Evolutionary conservation across 1,284 basidiomycete genomes (phyloP).

Genomic region (Tetrapyrgos nigripes): DNA sequence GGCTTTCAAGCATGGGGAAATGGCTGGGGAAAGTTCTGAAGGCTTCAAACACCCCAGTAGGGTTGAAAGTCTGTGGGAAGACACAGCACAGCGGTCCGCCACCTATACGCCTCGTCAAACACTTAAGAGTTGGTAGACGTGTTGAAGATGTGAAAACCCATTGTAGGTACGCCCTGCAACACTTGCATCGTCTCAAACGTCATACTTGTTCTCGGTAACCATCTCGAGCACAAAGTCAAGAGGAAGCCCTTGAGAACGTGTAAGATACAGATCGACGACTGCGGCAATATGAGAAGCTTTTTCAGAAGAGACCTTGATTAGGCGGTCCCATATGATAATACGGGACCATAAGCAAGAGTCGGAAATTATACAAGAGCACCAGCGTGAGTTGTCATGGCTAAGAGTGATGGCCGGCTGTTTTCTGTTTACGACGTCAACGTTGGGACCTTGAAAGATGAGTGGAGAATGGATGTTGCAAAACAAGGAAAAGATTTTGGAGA

Average conservation of each 20-base stretch:
- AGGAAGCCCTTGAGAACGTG: not conserved
- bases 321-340: not conserved
- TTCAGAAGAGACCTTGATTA: not conserved
- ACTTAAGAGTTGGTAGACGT: not conserved
- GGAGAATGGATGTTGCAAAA: not conserved
- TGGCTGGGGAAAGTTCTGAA: too few species aligned
- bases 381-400: not conserved
- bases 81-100: not conserved
- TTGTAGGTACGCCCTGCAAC: not conserved
- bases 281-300: not conserved
- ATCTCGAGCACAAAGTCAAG: not conserved
- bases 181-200: not conserved
- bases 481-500: not conserved
- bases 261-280: not conserved
- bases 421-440: not conserved
- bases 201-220: not conserved
- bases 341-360: not conserved
- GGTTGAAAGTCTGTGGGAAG: not conserved
- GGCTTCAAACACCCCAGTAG: too few species aligned
- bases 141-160: not conserved
- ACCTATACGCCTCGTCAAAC: not conserved
- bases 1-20: not conserved
- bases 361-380: not conserved
- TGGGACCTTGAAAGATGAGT: not conserved
- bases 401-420: not conserved